A percentile compares a stretch with the other conserved stretches of the same genome.
These are phyloP conservation scores for Friedmanniomyces endolithicus DNA, from an alignment of 495 filamentous ascomycete genomes.

Conservation along the genomic window DNA sequence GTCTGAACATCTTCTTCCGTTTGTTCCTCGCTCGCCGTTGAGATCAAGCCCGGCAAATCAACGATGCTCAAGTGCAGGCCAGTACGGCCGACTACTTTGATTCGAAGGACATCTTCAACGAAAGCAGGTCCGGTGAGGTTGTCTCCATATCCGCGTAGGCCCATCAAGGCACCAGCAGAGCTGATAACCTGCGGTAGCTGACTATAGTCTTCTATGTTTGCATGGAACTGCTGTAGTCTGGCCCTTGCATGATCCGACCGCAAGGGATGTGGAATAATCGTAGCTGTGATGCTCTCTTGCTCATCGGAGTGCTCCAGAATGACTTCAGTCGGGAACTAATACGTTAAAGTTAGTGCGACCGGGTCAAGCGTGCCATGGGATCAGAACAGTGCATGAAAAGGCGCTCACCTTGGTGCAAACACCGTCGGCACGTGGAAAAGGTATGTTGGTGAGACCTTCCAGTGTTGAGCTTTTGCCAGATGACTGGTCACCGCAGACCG, in stretches of 20 bases:
- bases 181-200: slow-evolving; percentile 24
- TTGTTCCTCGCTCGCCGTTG: slow-evolving; percentile 9
- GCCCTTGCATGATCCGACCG: slow-evolving; percentile 18
- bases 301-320: slow-evolving; percentile 31
- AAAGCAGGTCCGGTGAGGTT: slow-evolving; percentile 4
- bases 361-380: too few species aligned
- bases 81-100: slow-evolving; percentile 11
- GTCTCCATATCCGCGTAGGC: slow-evolving; percentile 6
- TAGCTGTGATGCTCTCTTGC: slow-evolving; percentile 14
- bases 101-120: slow-evolving; percentile 8
- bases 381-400: too few species aligned
- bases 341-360: too few species aligned
- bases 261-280: slow-evolving; percentile 24
- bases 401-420: slow-evolving; percentile 53
- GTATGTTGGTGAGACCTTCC: neutral
- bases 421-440: neutral
- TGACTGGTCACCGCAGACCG: neutral
- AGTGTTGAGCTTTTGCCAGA: neutral
- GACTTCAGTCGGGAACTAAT: slow-evolving; percentile 59
- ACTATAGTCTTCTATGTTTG: slow-evolving; percentile 22
- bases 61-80: slow-evolving; percentile 14
- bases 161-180: slow-evolving; percentile 8
- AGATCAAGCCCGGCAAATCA: slow-evolving; percentile 23
- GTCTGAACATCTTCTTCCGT: slow-evolving; percentile 17
- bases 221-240: slow-evolving; percentile 22